These are phyloP conservation scores for Podila epigama DNA, from an alignment of 192 early-diverging fungal species.

Conservation along the genomic window DNA sequence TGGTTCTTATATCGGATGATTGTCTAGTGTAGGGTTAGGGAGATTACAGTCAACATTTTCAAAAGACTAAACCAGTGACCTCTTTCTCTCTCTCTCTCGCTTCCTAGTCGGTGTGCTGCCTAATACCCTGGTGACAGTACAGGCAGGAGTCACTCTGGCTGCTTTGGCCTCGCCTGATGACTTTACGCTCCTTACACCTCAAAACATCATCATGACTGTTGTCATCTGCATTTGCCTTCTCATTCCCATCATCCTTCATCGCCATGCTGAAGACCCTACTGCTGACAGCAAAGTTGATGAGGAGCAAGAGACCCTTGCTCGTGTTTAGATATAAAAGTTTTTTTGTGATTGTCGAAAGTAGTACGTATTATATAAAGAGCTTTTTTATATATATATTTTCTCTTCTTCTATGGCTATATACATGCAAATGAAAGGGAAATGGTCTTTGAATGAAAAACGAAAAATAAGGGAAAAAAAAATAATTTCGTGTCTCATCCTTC, in stretches of 20 bases:
- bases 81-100: background rate
- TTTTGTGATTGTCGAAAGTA: background rate
- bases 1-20: background rate
- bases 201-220: conserved; percentile 49
- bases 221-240: conserved; percentile 29
- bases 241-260: conserved; percentile 33
- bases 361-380: background rate
- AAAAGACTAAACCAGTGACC: background rate
- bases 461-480: no score
- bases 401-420: background rate
- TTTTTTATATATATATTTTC: background rate
- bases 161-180: conserved; percentile 47
- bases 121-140: conserved; percentile 45
- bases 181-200: conserved; percentile 45
- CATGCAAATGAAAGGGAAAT: background rate
- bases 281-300: conserved; percentile 12
- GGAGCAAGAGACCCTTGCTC: conserved; percentile 14
- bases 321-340: conserved; percentile 4
- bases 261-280: conserved; percentile 20
- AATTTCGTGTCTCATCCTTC: no score
- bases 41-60: background rate
- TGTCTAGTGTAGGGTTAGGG: background rate
- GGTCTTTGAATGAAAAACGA: background rate
- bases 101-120: conserved; percentile 45
- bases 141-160: conserved; percentile 52